Percentiles rank a stretch among this genome's conserved stretches.
Conservation (phyloP, 768 basidiomycete species). For the Boletus subparvulus region DNA sequence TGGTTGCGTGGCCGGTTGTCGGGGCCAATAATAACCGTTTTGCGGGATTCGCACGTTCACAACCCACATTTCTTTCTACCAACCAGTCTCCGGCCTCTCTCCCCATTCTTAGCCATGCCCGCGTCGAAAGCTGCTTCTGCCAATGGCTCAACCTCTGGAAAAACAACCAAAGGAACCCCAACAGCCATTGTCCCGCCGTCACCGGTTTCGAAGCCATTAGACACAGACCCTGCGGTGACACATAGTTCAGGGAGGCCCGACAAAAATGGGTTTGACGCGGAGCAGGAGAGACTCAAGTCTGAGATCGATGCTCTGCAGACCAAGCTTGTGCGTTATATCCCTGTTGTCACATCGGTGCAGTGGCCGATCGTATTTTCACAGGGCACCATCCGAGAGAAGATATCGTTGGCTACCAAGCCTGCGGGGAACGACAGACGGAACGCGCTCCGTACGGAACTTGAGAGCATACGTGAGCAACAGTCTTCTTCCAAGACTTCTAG, state of each 20-base stretch:
- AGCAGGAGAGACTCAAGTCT: conserved; percentile 78
- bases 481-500: conserved; percentile 70
- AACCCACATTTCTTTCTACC: conserved; percentile 17
- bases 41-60: conserved; percentile 22
- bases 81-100: conserved; percentile 26
- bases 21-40: neutral
- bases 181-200: conserved; percentile 29
- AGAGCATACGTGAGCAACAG: conserved; percentile 75
- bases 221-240: conserved; percentile 17
- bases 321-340: conserved; percentile 65
- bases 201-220: conserved; percentile 22
- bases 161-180: conserved; percentile 20
- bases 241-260: conserved; percentile 67
- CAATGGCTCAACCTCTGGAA: conserved; percentile 44
- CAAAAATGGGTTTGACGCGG: conserved; percentile 78
- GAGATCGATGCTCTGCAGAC: conserved; percentile 83
- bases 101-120: conserved; percentile 19
- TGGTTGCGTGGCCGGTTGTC: neutral
- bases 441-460: conserved; percentile 77
- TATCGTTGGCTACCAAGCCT: conserved; percentile 58
- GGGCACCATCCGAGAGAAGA: conserved; percentile 75
- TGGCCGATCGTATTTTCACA: conserved; percentile 31
- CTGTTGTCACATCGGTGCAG: neutral
- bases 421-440: conserved; percentile 69
- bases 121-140: conserved; percentile 56